phyloP scores from a whole-genome alignment of 164 flowering plant genomes.

The Amborella trichopoda region DNA sequence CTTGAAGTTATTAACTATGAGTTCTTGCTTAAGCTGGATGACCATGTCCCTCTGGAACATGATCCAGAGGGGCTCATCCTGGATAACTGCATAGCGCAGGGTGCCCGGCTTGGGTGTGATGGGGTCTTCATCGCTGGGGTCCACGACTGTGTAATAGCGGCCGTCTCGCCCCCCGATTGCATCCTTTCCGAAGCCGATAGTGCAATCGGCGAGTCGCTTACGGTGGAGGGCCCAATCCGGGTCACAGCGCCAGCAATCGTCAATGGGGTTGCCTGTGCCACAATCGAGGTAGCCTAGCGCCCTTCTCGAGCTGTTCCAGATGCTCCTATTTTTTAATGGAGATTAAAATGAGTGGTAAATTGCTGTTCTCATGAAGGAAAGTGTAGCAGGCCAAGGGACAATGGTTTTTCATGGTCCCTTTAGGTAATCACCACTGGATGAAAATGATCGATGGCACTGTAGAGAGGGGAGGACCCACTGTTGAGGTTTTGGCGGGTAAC shows the following conservation, averaged over 20 bases:
- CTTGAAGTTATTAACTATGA: conserved; percentile 74
- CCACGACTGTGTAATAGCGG: conserved; percentile 42
- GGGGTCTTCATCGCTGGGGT: conserved; percentile 48
- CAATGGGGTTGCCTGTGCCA: conserved; percentile 47
- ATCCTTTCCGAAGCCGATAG: conserved; percentile 66
- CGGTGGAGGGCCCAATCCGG: conserved; percentile 34
- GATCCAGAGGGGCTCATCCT: conserved; percentile 66
- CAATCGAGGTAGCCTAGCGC: conserved; percentile 1
- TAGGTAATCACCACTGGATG: too few species aligned
- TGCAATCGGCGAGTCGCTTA: conserved; percentile 59
- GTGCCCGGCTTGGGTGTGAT: conserved; percentile 66
- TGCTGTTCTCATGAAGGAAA: too few species aligned
- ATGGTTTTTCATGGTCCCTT: too few species aligned
- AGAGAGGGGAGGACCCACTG: too few species aligned
- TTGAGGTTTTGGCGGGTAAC: too few species aligned
- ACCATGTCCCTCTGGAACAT: conserved; percentile 78
- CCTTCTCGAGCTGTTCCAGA: too few species aligned
- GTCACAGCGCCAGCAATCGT: conserved; percentile 81
- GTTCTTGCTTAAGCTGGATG: conserved; percentile 55
- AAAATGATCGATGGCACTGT: too few species aligned
- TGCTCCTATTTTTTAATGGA: too few species aligned
- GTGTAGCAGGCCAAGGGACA: too few species aligned
- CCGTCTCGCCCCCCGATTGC: conserved; percentile 77
- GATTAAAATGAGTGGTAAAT: too few species aligned
- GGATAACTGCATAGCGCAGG: conserved; percentile 69